Base-by-base conservation (phyloP, 2,329 filamentous ascomycete genomes). In the Talaromyces islandicus region DNA sequence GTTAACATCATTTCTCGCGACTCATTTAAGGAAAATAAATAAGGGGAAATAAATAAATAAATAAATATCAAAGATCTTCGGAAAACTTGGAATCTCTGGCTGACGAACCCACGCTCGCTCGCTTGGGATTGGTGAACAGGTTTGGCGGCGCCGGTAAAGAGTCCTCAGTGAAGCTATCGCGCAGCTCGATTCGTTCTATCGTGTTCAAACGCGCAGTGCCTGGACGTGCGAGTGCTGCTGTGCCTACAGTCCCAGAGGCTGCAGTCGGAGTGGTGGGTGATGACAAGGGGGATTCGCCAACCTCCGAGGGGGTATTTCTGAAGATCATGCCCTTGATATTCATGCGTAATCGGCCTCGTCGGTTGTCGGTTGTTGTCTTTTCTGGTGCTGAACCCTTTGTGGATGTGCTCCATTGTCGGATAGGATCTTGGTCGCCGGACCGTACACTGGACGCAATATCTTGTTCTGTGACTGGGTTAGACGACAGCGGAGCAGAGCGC, bases 11-110 rank as follows among this genome's bases (percentile, higher is more conserved):
- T 24, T 21, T 46, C 11, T 46, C 12, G 25, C 17, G 54, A 48
- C 10, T 27, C 25, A 3, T 27, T 27, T 27, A 27, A 6, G 25
- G 25, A n/a, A n/a, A n/a, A n/a, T n/a, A n/a, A n/a, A n/a, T n/a
- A n/a, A n/a, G n/a, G n/a, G n/a, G n/a, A n/a, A n/a, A n/a, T n/a
- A n/a, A n/a, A n/a, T n/a, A n/a, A n/a, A n/a, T 7, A 64, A 17
- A 21, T n/a, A 64, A 12, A 12, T n/a, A 65, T 69, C 60, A 75
- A 57, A 75, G 58, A 64, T 74, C 71, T 50, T 75, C 73, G 1
- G 72, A 74, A 59, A 75, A 75, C 54, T 71, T 65, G 2, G 73
- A 75, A 51, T 72, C 72, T 6, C 73, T 68, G 24, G 56, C 58
- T 12, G 63, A 66, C 14, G 68, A 64, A 58, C 67, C 68, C 50